Percentiles rank a stretch among this genome's conserved stretches.
Evolutionary conservation across 2,329 filamentous ascomycete genomes (phyloP).

Genomic region (Nemania serpens): DNA sequence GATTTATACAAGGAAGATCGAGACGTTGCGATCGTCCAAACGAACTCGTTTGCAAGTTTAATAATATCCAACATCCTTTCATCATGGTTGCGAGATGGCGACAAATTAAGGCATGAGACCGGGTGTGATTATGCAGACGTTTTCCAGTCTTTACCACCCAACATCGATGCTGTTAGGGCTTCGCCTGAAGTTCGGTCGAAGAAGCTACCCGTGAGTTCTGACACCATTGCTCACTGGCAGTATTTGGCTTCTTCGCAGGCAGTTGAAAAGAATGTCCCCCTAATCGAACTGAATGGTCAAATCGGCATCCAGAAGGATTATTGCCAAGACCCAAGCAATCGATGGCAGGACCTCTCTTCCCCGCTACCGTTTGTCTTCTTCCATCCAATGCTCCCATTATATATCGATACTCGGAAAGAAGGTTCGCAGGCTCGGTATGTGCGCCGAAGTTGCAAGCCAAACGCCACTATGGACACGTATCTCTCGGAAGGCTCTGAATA

Average conservation of each 20-base stretch:
- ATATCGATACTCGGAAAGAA: slow-evolving; percentile 84
- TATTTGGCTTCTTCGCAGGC: slow-evolving; percentile 58
- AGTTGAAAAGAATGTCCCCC: slow-evolving; percentile 61
- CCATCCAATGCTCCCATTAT: slow-evolving; percentile 84
- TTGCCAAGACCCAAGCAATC: slow-evolving; percentile 66
- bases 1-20: slow-evolving; percentile 68
- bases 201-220: slow-evolving; percentile 52
- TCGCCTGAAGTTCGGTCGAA: slow-evolving; percentile 57
- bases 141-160: slow-evolving; percentile 60
- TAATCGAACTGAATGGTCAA: slow-evolving; percentile 76
- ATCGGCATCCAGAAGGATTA: slow-evolving; percentile 77
- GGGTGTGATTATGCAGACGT: slow-evolving; percentile 70
- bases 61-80: slow-evolving; percentile 75
- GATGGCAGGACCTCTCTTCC: slow-evolving; percentile 68
- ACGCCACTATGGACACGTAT: slow-evolving; percentile 85
- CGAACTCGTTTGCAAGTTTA: slow-evolving; percentile 79
- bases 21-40: slow-evolving; percentile 63
- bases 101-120: slow-evolving; percentile 69
- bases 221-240: slow-evolving; percentile 71
- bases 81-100: slow-evolving; percentile 76
- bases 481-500: slow-evolving; percentile 79
- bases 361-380: slow-evolving; percentile 82
- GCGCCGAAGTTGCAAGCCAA: slow-evolving; percentile 89
- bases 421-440: slow-evolving; percentile 86
- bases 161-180: slow-evolving; percentile 50